Evolutionary conservation across 2,329 filamentous ascomycete species (phyloP).

Genomic region (Colletotrichum sp.): DNA sequence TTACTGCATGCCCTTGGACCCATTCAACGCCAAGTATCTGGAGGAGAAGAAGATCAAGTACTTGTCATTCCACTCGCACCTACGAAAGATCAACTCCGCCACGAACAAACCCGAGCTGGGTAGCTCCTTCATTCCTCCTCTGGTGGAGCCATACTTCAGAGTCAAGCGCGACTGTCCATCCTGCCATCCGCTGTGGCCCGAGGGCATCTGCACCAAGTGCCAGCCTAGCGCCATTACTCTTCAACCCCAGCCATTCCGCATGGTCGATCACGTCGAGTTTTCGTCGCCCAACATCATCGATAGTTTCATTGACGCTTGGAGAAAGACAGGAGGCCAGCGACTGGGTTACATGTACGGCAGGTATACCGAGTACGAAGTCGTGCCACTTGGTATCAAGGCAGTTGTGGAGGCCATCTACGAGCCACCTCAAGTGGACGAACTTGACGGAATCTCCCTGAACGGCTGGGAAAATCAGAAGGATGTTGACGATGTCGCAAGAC

Average conservation of each 20-base stretch:
- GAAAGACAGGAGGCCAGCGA: constrained; percentile 81
- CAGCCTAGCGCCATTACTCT: constrained; percentile 96
- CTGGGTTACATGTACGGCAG: constrained; percentile 90
- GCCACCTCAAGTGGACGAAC: constrained; percentile 86
- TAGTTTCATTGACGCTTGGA: constrained; percentile 90
- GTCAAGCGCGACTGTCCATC: constrained; percentile 90
- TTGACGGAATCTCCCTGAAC: constrained; percentile 84
- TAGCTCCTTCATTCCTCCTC: constrained; percentile 93
- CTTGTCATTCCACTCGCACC: constrained; percentile 91
- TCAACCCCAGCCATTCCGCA: constrained; percentile 91
- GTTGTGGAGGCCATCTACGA: constrained; percentile 98
- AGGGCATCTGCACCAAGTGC: constrained; percentile 97
- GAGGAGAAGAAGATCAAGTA: constrained; percentile 99
- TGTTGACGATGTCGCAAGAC: constrained; percentile 77
- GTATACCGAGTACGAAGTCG: constrained; percentile 89
- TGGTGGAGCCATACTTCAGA: constrained; percentile 91
- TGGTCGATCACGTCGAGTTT: constrained; percentile 99
- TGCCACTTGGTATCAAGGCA: constrained; percentile 92
- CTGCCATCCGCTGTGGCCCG: constrained; percentile 91
- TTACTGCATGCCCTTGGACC: constrained; percentile 96
- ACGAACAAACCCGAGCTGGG: constrained; percentile 96
- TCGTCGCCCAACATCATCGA: constrained; percentile 85
- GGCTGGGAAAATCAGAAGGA: constrained; percentile 86
- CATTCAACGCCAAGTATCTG: constrained; percentile 88
- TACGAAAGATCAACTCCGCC: constrained; percentile 92